Base-by-base conservation (phyloP, 176 grass and related monocot species). In the Dendrocalamus sinicus region DNA sequence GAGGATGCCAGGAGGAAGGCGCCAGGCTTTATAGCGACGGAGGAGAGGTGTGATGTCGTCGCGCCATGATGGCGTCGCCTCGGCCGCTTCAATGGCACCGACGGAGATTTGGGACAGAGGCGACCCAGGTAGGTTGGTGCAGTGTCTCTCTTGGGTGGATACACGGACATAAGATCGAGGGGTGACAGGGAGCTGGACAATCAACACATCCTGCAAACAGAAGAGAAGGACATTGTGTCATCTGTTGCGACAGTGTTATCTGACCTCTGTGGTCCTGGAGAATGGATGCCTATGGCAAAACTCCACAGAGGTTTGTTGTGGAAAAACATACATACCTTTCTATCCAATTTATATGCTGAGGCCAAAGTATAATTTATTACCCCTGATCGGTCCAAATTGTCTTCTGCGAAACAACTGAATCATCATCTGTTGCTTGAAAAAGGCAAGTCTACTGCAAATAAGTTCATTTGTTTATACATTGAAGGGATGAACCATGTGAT, bases 201-300 rank as follows among this genome's bases (percentile, higher is more conserved):
- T 77, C 90, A 97, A 62, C 92, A 91, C 67, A 73, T 88, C 26
- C 71, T 91, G 86, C 95, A 94, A 77, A 76, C 88, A 61, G 95
- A 97, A 91, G 95, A 94, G 87, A 97, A 97, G 80, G 92, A 94
- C 47, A 89, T 97, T 3, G 89, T 94, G 43, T 97, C 92, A 67
- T 97, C 92, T 84, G 92, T 97, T 78, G 91, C 95, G 20, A 97
- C 90, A 37, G 91, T 97, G 80, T 80, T 94, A 78, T 91, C 95
- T 67, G 93, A 94, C 81, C 89, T 97, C n/a, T 97, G 95, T 75
- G 95, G 90, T 26, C 91, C 95, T 23, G 95, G 95, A 83, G 95
- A 97, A 37, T 92, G 92, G 92, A 90, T 97, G 89, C 90, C 92
- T 65, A 93, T 97, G 89, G 89, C 85, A 86, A 94, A 81, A 88